A percentile compares a stretch with the other conserved stretches of the same genome.
Evolutionary conservation across 352 stramenopile genomes (phyloP).

Genomic region (Aphanomyces stellatus): DNA sequence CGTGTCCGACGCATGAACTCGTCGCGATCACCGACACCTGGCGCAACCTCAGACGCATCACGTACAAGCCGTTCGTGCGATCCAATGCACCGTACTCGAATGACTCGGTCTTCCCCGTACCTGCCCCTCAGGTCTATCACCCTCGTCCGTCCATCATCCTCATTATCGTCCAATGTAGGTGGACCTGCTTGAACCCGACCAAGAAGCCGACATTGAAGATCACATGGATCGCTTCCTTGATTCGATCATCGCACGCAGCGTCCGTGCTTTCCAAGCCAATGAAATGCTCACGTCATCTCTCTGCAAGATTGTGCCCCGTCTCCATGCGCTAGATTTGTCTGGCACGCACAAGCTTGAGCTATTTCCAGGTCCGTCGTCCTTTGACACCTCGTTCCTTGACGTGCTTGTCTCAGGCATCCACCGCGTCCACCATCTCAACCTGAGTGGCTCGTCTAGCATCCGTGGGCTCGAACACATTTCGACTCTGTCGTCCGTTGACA

Average conservation of each 20-base stretch:
- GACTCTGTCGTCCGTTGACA: constrained; percentile 38
- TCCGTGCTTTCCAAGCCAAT: constrained; percentile 11
- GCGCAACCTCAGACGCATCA: constrained; percentile 46
- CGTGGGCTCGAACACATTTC: constrained; percentile 34
- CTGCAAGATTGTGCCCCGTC: not conserved
- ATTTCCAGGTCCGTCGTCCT: constrained; percentile 26
- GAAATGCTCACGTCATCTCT: constrained; percentile 21
- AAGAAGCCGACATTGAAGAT: constrained; percentile 8
- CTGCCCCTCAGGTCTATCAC: not conserved
- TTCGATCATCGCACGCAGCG: not conserved
- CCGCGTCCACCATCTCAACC: constrained; percentile 34
- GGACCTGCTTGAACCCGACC: not conserved
- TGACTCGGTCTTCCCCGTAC: no score
- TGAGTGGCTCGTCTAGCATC: constrained; percentile 49
- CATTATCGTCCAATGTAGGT: not conserved
- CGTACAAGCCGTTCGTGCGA: constrained; percentile 43
- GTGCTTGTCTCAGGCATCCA: constrained; percentile 33
- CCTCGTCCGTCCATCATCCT: constrained; percentile 12
- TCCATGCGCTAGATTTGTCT: constrained; percentile 29
- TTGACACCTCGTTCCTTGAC: constrained; percentile 38
- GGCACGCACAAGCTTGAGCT: not conserved
- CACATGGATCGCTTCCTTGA: not conserved
- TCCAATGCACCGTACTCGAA: no score
- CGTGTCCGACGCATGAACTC: constrained; percentile 29
- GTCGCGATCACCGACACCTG: constrained; percentile 32